Evolutionary conservation across 306 rosid species (phyloP).

Genomic region (Quercus aquifolioides): DNA sequence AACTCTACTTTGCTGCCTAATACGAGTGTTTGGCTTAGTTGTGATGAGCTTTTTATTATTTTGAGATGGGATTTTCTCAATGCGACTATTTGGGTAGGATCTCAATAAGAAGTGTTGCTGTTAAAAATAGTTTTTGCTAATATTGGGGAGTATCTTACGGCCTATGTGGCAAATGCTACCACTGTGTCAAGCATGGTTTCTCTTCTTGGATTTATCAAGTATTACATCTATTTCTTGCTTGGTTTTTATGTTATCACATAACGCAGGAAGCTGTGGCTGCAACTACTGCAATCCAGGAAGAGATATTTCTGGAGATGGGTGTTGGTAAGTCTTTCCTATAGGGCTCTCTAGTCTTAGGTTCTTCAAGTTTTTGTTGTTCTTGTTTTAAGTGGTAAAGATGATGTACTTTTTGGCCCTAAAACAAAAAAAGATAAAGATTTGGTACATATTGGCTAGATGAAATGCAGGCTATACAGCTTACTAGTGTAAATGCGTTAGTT

Average conservation of each 20-base stretch:
- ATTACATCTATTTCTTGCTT: background rate
- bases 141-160: background rate
- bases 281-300: slow-evolving; percentile 84
- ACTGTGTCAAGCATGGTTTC: background rate
- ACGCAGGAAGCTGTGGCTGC: slow-evolving; percentile 87
- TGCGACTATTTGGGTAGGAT: background rate
- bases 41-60: background rate
- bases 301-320: slow-evolving; percentile 80
- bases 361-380: background rate
- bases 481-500: background rate
- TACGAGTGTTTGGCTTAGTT: background rate
- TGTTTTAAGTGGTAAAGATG: background rate
- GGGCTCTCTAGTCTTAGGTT: background rate
- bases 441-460: background rate
- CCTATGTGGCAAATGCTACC: background rate
- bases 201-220: background rate
- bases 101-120: background rate
- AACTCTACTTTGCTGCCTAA: background rate
- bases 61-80: background rate
- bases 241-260: slow-evolving; percentile 14
- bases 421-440: background rate
- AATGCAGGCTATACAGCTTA: background rate
- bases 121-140: background rate
- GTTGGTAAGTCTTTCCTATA: slow-evolving; percentile 48
- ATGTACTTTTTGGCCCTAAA: background rate